Conservation (phyloP, 495 filamentous ascomycete genomes). For the Penicillium cosmopolitanum region DNA sequence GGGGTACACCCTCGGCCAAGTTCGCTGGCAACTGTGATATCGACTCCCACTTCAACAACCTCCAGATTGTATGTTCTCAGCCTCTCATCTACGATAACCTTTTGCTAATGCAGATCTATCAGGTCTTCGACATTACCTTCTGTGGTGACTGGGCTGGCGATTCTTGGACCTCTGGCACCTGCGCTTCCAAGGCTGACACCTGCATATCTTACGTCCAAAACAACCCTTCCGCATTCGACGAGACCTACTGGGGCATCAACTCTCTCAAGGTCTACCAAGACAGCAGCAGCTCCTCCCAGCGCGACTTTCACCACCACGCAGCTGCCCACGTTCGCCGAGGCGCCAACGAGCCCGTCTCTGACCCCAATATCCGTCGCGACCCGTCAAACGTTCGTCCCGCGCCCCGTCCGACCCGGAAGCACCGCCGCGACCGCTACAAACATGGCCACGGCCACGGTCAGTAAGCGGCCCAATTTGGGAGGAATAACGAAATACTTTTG, state of each 20-base stretch:
- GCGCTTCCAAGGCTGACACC: slow-evolving; percentile 45
- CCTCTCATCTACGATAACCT: not conserved
- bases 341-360: slow-evolving; percentile 5
- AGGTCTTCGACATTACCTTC: slow-evolving; percentile 68
- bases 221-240: slow-evolving; percentile 60
- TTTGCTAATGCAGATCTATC: not conserved
- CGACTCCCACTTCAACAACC: slow-evolving; percentile 59
- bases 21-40: slow-evolving; percentile 66
- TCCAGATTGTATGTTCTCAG: slow-evolving; percentile 56
- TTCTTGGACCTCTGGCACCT: slow-evolving; percentile 39
- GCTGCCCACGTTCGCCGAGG: slow-evolving; percentile 3
- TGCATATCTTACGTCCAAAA: slow-evolving; percentile 67
- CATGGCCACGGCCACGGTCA: slow-evolving; percentile 14
- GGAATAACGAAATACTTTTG: not conserved
- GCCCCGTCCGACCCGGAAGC: slow-evolving; percentile 14
- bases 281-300: slow-evolving; percentile 12
- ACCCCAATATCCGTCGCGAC: slow-evolving; percentile 5
- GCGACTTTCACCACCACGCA: slow-evolving; percentile 10
- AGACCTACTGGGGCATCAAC: slow-evolving; percentile 71
- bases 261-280: slow-evolving; percentile 63
- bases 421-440: slow-evolving; percentile 17
- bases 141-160: slow-evolving; percentile 67
- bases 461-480: not conserved
- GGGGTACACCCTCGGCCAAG: slow-evolving; percentile 60
- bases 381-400: slow-evolving; percentile 9